Base-by-base conservation (phyloP, 2,329 filamentous ascomycete genomes). In the Sodiomyces alkalinus region DNA sequence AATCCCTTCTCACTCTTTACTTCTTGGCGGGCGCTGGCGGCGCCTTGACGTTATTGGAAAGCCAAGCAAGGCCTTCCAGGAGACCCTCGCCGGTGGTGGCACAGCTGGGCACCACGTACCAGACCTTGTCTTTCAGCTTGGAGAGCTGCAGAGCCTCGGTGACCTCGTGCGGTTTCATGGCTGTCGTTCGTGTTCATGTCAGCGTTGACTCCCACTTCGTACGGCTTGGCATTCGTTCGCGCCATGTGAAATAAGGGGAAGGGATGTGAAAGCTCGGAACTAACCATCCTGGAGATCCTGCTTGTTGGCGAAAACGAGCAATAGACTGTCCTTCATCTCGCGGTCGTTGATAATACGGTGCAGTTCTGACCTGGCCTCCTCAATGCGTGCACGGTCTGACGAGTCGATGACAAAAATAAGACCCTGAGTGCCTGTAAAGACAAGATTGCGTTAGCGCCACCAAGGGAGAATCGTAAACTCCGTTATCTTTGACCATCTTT, bases 331-430 rank as follows among this genome's bases (percentile, higher is more conserved):
- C 61, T 90, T 86, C 74, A 96, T 87, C 67, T 98, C 90, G 39
- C 87, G 77, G 54, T 96, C 90, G 56, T 92, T 90, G 60, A 96
- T 83, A 59, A 96, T 96, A 49, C 87, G 80, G 62, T 94, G 85
- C 40, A 98, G 66, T 56, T 98, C 90, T 53, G 83, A 80, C 45
- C 78, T 73, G 32, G 90, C 90, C 61, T 96, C 90, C 32, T 90
- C 82, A 55, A 98, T 83, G 52, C 90, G 80, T 43, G 73, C 75
- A 40, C 77, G 80, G 57, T 96, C 90, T 47, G 82, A 90, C 38
- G 81, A 92, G 62, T 98, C 90, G 47, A 98, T 83, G 43, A 98
- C 90, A 63, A 96, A 98, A 61, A 98, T 94, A 45, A 98, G 71
- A 48, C 86, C 90, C 63, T 96, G 90, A 34, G 90, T 96, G 49